Base-by-base conservation (phyloP, 2,329 filamentous ascomycete species). In the Exophiala bonariae region DNA sequence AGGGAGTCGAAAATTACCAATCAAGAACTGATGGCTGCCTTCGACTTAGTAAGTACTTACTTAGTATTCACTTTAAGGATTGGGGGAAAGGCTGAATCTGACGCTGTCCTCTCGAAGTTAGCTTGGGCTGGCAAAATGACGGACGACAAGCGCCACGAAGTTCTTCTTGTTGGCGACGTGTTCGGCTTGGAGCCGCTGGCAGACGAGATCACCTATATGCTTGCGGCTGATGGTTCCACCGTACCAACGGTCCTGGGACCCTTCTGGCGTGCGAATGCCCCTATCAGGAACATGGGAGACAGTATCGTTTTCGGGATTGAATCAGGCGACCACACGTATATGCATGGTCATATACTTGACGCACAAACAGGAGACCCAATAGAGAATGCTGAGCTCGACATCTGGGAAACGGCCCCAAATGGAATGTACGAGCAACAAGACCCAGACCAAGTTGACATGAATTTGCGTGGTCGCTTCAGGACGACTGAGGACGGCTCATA, bases 391-490 rank as follows among this genome's bases (percentile, higher is more conserved):
- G 74, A 80, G 19, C 74, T 92, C 23, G 87, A 92, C 61, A 77
- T 90, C 43, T 92, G 87, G 87, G 83, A 90, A 61, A 85, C 86
- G 0, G 85, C 81, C 0, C 85, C 87, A 23, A 90, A 91, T 61
- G 78, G 78, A 4, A 44, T 75, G 33, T 85, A 85, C 54, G 85
- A 89, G 68, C 85, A 89, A 66, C 86, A 90, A 66, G 86, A 90
- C 55, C 70, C 77, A 0, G 67, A 78, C 2, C 86, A 89, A 68
- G 73, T 77, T 4, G 86, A 90, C 44, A 81, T 82, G 67, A 90
- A 91, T 63, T 74, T 91, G 18, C 78, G 87, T 3, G 87, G 87
- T 4, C 80, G 81, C 32, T 89, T 90, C 62, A 75, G 70, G 41
- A 88, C 86, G 1, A 82, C 84, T 50, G 70, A 70, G 3, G 69